Base-by-base conservation (phyloP, 108 stramenopile genomes). In the Nannochloropsis granulata region DNA sequence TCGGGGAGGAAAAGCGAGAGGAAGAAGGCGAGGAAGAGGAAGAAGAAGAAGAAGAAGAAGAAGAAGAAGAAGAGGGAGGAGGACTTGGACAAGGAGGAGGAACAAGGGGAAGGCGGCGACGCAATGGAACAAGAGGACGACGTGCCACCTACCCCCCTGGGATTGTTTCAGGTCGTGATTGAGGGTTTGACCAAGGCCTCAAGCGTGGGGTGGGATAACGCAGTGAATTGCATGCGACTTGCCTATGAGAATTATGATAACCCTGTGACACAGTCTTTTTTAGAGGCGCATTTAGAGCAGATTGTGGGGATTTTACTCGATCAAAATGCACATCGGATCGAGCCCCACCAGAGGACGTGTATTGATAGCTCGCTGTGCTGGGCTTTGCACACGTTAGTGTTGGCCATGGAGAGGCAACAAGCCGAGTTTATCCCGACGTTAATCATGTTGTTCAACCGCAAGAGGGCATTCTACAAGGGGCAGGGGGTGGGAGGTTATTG, bases 281-380 rank as follows among this genome's bases (percentile, higher is more conserved):
- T 71, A 10, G 21, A 71, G 21, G 56, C 56, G 7, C 56, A 71
- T 10, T n/a, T 71, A 10, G 56, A 71, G 56, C 56, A 91, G 56
- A 92, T 96, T 80, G 91, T 95, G 46, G 86, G 89, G 71, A 95
- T 95, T 82, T 86, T 96, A 16, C 86, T 96, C 23, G 94, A 96
- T 82, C 95, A 96, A 82, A 85, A 92, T 16, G 93, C 93, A 13
- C 79, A 84, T 23, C 94, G 93, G 85, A 94, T 94, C 85, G 94
- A 93, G 0, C 81, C 80, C 43, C 84, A 86, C 45, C 94, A 96
- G 86, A 89, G 90, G 13, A 90, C 89, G 24, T 96, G 95, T 82
- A 94, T 96, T 0, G 93, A 95, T 85, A 93, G 94, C 42, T 88
- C 88, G 43, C 81, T 96, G 13, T 24, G 83, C 11, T 79, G 87